Percentiles rank a stretch among this genome's conserved stretches.
These are phyloP conservation scores for Citrus reticulata DNA, from an alignment of 345 rosid species.

Conservation along the genomic window DNA sequence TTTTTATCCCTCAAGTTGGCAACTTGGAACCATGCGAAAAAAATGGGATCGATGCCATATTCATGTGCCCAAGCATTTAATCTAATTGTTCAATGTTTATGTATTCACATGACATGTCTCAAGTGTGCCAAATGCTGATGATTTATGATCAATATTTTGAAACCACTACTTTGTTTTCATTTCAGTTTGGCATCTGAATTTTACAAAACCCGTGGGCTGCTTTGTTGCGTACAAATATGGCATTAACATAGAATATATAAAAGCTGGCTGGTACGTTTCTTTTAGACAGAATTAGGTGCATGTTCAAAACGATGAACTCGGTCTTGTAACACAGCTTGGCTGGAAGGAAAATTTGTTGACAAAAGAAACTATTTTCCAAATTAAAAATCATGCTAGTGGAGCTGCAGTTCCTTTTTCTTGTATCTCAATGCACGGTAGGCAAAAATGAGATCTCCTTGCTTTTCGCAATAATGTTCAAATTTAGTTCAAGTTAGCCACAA, in stretches of 20 bases:
- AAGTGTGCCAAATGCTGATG: neutral
- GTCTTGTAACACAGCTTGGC: neutral
- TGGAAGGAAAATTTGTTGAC: neutral
- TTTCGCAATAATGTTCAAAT: neutral
- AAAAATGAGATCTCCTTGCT: neutral
- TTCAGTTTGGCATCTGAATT: neutral
- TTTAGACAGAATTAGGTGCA: neutral
- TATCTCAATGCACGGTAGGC: neutral
- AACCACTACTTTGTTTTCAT: neutral
- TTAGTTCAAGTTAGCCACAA: neutral
- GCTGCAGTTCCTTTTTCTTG: neutral
- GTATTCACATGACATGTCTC: slow-evolving; percentile 1
- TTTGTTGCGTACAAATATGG: neutral
- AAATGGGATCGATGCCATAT: slow-evolving; percentile 10
- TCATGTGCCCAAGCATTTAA: slow-evolving; percentile 2
- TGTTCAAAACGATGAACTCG: neutral
- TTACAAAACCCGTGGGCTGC: neutral
- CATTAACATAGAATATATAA: neutral
- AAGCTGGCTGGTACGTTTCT: neutral
- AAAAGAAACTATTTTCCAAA: neutral
- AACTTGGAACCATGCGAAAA: slow-evolving; percentile 1
- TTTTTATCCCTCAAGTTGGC: slow-evolving; percentile 7
- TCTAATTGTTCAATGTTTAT: neutral
- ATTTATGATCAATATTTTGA: neutral
- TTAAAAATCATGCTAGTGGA: neutral